A percentile compares a stretch with the other conserved stretches of the same genome.
phyloP scores from a whole-genome alignment of 352 stramenopile genomes.

The Phytopythium vexans region DNA sequence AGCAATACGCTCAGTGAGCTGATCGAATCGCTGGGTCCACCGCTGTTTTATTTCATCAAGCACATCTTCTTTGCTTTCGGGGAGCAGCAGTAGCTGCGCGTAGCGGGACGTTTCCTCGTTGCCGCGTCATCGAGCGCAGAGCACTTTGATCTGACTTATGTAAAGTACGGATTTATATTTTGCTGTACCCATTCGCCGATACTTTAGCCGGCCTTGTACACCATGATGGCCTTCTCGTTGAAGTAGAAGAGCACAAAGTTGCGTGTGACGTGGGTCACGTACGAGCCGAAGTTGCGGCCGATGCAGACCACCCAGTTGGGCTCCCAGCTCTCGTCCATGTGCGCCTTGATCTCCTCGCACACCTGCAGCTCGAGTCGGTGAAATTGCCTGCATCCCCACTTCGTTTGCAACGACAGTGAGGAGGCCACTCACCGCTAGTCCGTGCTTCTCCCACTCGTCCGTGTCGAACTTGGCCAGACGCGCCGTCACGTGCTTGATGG shows the following conservation, averaged over 20 bases:
- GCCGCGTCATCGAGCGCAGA: too few relatives aligned
- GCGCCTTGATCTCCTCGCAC: slow-evolving; percentile 77
- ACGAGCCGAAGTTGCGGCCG: slow-evolving; percentile 91
- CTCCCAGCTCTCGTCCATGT: slow-evolving; percentile 76
- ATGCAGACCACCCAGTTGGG: slow-evolving; percentile 87
- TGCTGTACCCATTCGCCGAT: not conserved
- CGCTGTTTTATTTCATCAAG: too few relatives aligned
- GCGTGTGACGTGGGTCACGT: slow-evolving; percentile 91
- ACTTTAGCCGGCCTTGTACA: slow-evolving; percentile 81
- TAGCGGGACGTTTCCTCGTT: too few relatives aligned
- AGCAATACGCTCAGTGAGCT: too few relatives aligned
- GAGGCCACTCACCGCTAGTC: slow-evolving; percentile 35
- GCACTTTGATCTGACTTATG: too few relatives aligned
- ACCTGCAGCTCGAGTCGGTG: slow-evolving; percentile 26
- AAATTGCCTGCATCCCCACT: not conserved
- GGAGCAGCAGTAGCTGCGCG: too few relatives aligned
- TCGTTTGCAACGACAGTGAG: not conserved
- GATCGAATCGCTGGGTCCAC: too few relatives aligned
- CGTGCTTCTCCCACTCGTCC: slow-evolving; percentile 85
- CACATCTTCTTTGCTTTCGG: too few relatives aligned
- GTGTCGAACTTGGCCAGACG: slow-evolving; percentile 65
- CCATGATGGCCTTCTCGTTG: slow-evolving; percentile 84
- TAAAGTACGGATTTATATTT: too few relatives aligned
- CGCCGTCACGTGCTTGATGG: slow-evolving; percentile 72
- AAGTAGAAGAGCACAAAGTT: slow-evolving; percentile 93